These are phyloP conservation scores for Aschersonia sp. DNA, from an alignment of 2,329 filamentous ascomycete genomes.

Conservation along the genomic window DNA sequence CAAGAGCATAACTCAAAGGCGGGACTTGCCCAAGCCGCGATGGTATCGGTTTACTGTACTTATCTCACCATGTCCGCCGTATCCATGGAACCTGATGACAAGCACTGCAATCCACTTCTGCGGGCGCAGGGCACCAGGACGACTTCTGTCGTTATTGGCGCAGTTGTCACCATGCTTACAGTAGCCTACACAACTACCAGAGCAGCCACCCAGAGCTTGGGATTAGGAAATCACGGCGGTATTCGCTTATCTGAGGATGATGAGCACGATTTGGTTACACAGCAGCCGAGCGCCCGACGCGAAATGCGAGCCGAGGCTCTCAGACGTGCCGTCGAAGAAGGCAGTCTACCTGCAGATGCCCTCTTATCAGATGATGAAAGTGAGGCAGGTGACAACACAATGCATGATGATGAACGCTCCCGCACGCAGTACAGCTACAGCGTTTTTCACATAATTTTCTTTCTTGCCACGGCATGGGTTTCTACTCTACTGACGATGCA, in stretches of 20 bases:
- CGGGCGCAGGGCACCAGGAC: slow-evolving; percentile 76
- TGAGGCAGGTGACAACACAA: slow-evolving; percentile 44
- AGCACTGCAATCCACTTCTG: slow-evolving; percentile 84
- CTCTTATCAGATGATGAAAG: slow-evolving; percentile 62
- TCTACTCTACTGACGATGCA: slow-evolving; percentile 75
- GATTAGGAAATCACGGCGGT: slow-evolving; percentile 39
- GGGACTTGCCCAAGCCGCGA: slow-evolving; percentile 90
- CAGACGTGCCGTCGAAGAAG: slow-evolving; percentile 81
- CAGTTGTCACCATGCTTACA: slow-evolving; percentile 90
- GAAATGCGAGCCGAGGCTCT: slow-evolving; percentile 91
- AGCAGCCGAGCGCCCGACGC: slow-evolving; percentile 64
- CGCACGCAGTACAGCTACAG: slow-evolving; percentile 93
- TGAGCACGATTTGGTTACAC: slow-evolving; percentile 77
- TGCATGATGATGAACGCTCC: slow-evolving; percentile 75
- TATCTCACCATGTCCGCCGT: slow-evolving; percentile 97
- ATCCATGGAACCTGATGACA: slow-evolving; percentile 93
- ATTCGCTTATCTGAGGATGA: slow-evolving; percentile 56
- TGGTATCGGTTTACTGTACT: slow-evolving; percentile 96
- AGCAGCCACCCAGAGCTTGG: slow-evolving; percentile 80
- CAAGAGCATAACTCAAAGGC: slow-evolving; percentile 90
- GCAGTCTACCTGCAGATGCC: slow-evolving; percentile 81
- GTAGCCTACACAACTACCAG: slow-evolving; percentile 96
- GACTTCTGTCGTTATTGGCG: slow-evolving; percentile 81
- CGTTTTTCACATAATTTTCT: slow-evolving; percentile 95
- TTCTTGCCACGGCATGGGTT: slow-evolving; percentile 91